Conservation (phyloP, 1,284 basidiomycete species). For the Fomitiporia mediterranea region DNA sequence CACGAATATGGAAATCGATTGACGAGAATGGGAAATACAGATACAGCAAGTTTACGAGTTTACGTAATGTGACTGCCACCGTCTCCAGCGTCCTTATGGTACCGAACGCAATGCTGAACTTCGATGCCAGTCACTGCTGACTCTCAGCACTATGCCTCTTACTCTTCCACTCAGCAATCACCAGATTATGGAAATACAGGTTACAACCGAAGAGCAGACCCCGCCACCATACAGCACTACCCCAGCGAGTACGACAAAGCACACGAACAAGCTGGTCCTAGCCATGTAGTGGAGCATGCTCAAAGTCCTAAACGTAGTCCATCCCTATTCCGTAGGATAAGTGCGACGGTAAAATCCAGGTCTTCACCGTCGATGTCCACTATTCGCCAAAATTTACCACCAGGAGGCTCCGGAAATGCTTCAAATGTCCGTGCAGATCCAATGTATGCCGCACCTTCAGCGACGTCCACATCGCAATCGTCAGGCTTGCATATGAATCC, state of each 20-base stretch:
- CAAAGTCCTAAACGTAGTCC: not conserved
- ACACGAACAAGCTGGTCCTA: not conserved
- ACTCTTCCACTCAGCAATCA: not conserved
- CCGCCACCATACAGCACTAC: not conserved
- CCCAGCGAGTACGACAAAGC: not conserved
- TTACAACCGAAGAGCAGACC: not conserved
- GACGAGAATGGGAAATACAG: no score
- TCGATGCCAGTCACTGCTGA: slow-evolving; percentile 1
- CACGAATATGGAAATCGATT: no score
- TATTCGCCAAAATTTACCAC: not conserved
- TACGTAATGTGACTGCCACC: no score
- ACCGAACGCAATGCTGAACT: no score
- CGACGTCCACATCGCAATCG: not conserved
- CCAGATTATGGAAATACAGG: not conserved
- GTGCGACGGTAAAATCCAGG: not conserved
- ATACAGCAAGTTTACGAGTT: no score
- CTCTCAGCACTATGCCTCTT: not conserved
- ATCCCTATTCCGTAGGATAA: slow-evolving; percentile 1
- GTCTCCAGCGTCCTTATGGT: no score
- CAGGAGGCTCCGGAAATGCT: not conserved
- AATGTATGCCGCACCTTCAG: not conserved
- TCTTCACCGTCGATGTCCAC: not conserved
- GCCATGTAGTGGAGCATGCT: not conserved
- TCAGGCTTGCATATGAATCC: not conserved
- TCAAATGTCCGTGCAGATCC: not conserved